Evolutionary conservation across 306 rosid genomes (phyloP).

Genomic region (Sicyos baderoa): DNA sequence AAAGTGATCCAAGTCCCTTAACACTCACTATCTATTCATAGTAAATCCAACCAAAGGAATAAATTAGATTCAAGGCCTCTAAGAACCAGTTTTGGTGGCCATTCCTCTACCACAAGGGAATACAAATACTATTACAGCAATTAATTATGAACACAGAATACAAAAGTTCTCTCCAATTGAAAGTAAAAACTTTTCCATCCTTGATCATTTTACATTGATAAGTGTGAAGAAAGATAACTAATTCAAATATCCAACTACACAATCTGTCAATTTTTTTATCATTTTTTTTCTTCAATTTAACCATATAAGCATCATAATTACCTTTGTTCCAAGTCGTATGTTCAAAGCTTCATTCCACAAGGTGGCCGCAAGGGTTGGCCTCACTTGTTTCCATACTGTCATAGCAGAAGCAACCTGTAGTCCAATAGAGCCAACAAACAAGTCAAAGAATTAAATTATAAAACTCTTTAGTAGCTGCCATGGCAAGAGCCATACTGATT

Average conservation of each 20-base stretch:
- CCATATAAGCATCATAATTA: constrained; percentile 26
- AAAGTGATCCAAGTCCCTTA: not conserved
- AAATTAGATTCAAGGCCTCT: not conserved
- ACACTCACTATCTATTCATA: not conserved
- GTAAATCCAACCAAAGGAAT: not conserved
- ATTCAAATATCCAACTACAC: not conserved
- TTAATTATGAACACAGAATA: not conserved
- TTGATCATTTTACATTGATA: not conserved
- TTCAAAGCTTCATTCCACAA: constrained; percentile 99
- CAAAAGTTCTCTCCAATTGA: not conserved
- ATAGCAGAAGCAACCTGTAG: constrained; percentile 87
- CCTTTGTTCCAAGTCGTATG: constrained; percentile 81
- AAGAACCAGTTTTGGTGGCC: not conserved
- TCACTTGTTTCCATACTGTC: constrained; percentile 86
- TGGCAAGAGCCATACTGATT: not conserved
- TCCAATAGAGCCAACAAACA: constrained; percentile 24
- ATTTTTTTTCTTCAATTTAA: constrained; percentile 1
- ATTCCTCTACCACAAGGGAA: not conserved
- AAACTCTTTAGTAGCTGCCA: constrained; percentile 12
- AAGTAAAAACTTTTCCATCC: not conserved
- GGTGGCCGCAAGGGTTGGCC: constrained; percentile 85
- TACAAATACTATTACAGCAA: not conserved
- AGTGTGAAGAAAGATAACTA: not conserved
- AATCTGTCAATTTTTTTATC: not conserved
- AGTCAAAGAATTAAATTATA: constrained; percentile 7